These are phyloP conservation scores for Russula sp. DNA, from an alignment of 768 basidiomycete species.

Conservation along the genomic window DNA sequence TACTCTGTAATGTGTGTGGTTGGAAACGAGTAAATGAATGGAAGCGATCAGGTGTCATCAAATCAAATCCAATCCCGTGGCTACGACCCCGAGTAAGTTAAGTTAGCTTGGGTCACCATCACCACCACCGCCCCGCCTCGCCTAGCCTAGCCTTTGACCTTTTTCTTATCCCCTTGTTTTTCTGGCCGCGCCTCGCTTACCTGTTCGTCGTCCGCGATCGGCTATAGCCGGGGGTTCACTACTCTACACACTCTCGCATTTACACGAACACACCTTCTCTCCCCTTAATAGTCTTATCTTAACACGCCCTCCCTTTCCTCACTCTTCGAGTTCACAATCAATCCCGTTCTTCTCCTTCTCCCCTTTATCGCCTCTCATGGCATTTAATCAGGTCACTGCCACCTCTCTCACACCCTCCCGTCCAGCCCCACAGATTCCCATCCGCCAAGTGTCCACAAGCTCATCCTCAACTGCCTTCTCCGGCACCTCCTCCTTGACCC, in stretches of 20 bases:
- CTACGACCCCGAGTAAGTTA: too few species aligned
- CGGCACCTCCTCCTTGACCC: conserved; percentile 55
- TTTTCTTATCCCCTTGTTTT: neutral
- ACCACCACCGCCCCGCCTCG: neutral
- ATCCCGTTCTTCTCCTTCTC: neutral
- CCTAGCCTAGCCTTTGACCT: too few species aligned
- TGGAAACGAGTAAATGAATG: too few species aligned
- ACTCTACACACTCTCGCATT: neutral
- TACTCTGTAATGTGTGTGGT: too few species aligned
- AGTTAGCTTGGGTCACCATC: neutral
- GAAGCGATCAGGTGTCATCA: too few species aligned
- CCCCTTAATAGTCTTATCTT: neutral
- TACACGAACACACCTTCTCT: neutral
- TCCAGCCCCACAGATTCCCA: conserved; percentile 69
- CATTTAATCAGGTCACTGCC: conserved; percentile 45
- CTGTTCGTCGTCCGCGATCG: neutral
- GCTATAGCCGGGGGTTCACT: neutral
- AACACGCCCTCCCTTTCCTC: neutral
- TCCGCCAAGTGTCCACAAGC: conserved; percentile 43
- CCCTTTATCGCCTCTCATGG: conserved; percentile 31
- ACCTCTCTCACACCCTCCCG: conserved; percentile 69
- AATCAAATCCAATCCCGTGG: too few species aligned
- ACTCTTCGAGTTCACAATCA: neutral
- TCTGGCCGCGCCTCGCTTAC: neutral
- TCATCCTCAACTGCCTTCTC: conserved; percentile 45